Evolutionary conservation across 2,329 filamentous ascomycete species (phyloP).

Genomic region (Cytospora piceicola): DNA sequence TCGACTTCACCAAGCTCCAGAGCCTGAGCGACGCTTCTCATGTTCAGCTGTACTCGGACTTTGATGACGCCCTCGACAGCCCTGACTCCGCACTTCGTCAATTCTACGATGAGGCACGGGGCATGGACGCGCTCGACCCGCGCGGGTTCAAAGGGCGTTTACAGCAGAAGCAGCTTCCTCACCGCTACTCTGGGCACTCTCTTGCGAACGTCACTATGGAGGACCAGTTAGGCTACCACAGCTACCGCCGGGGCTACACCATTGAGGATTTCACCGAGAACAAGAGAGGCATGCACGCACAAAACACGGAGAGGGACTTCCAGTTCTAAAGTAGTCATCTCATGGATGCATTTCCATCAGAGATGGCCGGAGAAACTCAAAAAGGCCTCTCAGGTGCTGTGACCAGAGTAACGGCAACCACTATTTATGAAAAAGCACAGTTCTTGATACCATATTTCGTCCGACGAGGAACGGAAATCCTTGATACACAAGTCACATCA

Average conservation of each 20-base stretch:
- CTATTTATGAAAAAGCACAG: neutral
- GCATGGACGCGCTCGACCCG: neutral
- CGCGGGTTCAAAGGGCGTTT: neutral
- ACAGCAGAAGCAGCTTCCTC: neutral
- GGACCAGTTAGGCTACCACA: neutral
- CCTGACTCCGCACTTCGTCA: neutral
- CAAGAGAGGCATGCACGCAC: neutral
- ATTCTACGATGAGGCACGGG: constrained; percentile 1
- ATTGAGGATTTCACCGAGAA: constrained; percentile 3
- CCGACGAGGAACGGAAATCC: neutral
- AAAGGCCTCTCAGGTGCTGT: neutral
- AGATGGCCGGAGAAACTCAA: neutral
- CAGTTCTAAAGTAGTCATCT: neutral
- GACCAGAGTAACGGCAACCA: neutral
- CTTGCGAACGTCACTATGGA: neutral
- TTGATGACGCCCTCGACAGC: neutral
- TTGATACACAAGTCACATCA: neutral
- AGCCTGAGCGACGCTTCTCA: neutral
- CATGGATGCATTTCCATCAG: too few relatives aligned
- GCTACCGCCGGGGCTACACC: neutral
- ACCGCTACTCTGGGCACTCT: neutral
- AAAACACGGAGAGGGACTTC: neutral
- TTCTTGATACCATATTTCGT: neutral
- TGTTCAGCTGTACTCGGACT: constrained; percentile 8
- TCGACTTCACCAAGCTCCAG: constrained; percentile 10